These are phyloP conservation scores for Colletotrichum lupini DNA, from an alignment of 2,329 filamentous ascomycete species.

Conservation along the genomic window DNA sequence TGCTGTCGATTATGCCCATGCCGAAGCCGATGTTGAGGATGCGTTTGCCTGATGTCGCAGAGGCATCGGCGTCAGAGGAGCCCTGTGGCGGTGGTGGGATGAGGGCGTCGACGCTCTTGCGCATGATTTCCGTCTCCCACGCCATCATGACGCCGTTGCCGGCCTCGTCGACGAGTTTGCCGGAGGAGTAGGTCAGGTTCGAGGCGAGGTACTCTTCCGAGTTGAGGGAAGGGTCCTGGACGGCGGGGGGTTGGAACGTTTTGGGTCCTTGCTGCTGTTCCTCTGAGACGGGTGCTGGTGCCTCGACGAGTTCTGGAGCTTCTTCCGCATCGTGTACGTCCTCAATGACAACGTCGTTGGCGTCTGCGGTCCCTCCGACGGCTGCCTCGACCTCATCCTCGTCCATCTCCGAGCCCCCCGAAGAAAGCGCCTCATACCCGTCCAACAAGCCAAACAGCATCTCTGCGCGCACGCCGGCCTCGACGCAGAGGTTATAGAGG, in stretches of 20 bases:
- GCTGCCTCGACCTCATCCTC: conserved; percentile 58
- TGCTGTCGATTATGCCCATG: conserved; percentile 87
- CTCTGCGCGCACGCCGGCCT: conserved; percentile 91
- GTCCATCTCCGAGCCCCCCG: conserved; percentile 57
- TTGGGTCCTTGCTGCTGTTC: conserved; percentile 39
- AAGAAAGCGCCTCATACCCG: conserved; percentile 79
- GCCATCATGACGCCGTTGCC: conserved; percentile 94
- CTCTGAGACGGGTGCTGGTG: conserved; percentile 24
- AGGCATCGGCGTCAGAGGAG: too few species aligned
- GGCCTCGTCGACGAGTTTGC: conserved; percentile 77
- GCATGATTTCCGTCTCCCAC: conserved; percentile 92
- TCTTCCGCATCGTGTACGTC: conserved; percentile 40
- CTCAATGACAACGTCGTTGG: conserved; percentile 43
- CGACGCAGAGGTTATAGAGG: conserved; percentile 85
- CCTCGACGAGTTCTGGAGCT: conserved; percentile 41
- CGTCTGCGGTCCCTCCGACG: conserved; percentile 46
- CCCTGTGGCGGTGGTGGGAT: conserved; percentile 44
- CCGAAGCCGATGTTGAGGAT: conserved; percentile 91
- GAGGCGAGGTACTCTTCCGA: conserved; percentile 77
- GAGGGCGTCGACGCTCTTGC: conserved; percentile 76
- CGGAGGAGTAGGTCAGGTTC: conserved; percentile 70
- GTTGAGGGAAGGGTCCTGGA: conserved; percentile 61
- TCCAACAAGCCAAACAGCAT: conserved; percentile 85
- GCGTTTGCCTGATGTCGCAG: conserved; percentile 57
- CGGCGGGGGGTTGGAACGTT: conserved; percentile 49